Conservation (phyloP, 306 rosid genomes). For the Dryas octopetala region DNA sequence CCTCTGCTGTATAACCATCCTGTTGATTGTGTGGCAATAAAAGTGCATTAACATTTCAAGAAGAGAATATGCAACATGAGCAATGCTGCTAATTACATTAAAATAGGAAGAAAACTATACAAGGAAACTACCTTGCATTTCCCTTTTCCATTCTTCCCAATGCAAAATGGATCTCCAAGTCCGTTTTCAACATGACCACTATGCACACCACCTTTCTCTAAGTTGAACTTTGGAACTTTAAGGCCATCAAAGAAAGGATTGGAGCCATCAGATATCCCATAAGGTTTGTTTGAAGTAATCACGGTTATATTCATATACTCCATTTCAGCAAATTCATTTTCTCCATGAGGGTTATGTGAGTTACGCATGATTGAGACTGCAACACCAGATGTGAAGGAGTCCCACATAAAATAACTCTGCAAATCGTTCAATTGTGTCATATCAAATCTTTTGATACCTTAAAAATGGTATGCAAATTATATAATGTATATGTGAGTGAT, state of each 20-base stretch:
- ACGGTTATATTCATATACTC: constrained; percentile 85
- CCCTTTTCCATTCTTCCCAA: constrained; percentile 69
- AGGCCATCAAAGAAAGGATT: constrained; percentile 70
- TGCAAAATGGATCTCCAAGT: constrained; percentile 77
- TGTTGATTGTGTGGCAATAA: constrained; percentile 33
- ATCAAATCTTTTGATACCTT: constrained; percentile 21
- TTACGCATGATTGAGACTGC: constrained; percentile 81
- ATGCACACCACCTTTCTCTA: constrained; percentile 71
- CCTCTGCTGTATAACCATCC: constrained; percentile 86
- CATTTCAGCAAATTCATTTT: constrained; percentile 88
- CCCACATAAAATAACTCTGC: constrained; percentile 97
- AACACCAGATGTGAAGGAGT: constrained; percentile 74
- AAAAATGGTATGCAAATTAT: constrained; percentile 13
- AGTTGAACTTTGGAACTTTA: constrained; percentile 56
- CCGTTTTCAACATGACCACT: constrained; percentile 89
- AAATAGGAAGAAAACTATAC: not conserved
- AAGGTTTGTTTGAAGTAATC: constrained; percentile 81
- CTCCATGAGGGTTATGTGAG: constrained; percentile 40
- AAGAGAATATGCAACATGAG: not conserved
- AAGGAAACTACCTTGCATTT: constrained; percentile 59
- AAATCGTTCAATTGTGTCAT: constrained; percentile 15
- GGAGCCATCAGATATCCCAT: constrained; percentile 76
- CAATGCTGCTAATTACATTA: not conserved
- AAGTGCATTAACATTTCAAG: not conserved
- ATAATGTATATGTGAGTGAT: too few species aligned